Base-by-base conservation (phyloP, 1,139 yeast genomes). In the Yamadazyma spencermartinsiae region DNA sequence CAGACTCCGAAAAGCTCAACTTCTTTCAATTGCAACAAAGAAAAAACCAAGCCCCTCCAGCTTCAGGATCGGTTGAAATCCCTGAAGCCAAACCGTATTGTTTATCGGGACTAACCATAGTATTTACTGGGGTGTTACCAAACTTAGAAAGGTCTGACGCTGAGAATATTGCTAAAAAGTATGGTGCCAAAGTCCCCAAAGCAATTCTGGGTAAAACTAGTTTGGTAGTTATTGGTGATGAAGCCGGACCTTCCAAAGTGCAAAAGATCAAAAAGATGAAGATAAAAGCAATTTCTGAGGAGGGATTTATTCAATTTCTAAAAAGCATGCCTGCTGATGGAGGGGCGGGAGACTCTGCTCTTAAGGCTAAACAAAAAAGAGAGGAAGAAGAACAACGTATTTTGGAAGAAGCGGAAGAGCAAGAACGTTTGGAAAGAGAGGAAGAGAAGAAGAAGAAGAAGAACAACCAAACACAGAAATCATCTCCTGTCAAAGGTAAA, bases 201-300 rank as follows among this genome's bases (percentile, higher is more conserved):
- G 78, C 96, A 0, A 85, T 92, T 21, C 86, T 94, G 38, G 81
- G 88, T 15, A 86, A 84, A 54, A 94, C 98, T 0, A 79, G 88
- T 26, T 72, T 89, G 34, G 96, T 92, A 4, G 97, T 92, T 2
- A 72, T 94, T 21, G 99, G 99, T 5, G 88, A 79, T 36, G 97
- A 92, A 50, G 98, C 98, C 1, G 99, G 99, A 0, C 98, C 98
- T 1, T 81, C 89, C n/a, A 92, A 92, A 61, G 80, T 92, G 35
- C 79, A 80, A 50, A 87, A 84, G 54, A 92, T 94, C 51, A 82
- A 79, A 51, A 76, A 79, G 39, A 66, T 82, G 47, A 76, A 78
- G 9, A 78, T 87, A 38, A 90, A 90, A 59, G 87, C 95, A 19
- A 85, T 92, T 42, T 82, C 81, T 52, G 96, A 92, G 58, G 86